A percentile compares a stretch with the other conserved stretches of the same genome.
phyloP scores from a whole-genome alignment of 805 yeast genomes.

The Ogataea nitratoaversa region DNA sequence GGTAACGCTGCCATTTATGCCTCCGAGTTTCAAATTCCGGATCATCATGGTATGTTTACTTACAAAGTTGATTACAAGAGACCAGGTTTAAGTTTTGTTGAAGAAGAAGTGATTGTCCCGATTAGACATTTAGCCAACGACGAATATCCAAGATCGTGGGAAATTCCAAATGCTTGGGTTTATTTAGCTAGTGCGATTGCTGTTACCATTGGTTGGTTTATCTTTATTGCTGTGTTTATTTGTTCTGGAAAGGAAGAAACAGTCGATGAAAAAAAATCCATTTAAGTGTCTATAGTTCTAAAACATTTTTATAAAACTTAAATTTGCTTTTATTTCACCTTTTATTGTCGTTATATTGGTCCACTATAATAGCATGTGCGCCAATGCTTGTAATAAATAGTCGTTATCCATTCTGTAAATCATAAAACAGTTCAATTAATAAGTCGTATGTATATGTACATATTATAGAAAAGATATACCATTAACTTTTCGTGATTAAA shows the following conservation, averaged over 20 bases:
- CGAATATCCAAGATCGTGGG: constrained; percentile 91
- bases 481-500: too few relatives aligned
- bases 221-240: constrained; percentile 66
- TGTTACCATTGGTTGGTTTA: constrained; percentile 73
- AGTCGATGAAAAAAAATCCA: constrained; percentile 20
- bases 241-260: constrained; percentile 27
- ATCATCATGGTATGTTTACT: constrained; percentile 95
- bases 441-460: too few relatives aligned
- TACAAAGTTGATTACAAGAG: constrained; percentile 75
- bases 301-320: background rate
- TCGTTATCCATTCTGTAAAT: too few relatives aligned
- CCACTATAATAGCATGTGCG: background rate
- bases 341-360: too few relatives aligned
- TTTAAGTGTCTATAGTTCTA: constrained; percentile 6
- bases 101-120: constrained; percentile 66
- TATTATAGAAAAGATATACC: too few relatives aligned
- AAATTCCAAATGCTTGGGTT: constrained; percentile 89
- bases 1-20: constrained; percentile 46
- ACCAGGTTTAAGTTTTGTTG: constrained; percentile 66
- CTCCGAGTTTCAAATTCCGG: constrained; percentile 71
- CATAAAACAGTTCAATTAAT: too few relatives aligned
- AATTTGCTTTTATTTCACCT: background rate
- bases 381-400: too few relatives aligned
- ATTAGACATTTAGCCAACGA: constrained; percentile 94
- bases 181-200: constrained; percentile 67